Conservation (phyloP, 192 early-diverging fungal species). For the Phycomyces blakesleeanus region DNA sequence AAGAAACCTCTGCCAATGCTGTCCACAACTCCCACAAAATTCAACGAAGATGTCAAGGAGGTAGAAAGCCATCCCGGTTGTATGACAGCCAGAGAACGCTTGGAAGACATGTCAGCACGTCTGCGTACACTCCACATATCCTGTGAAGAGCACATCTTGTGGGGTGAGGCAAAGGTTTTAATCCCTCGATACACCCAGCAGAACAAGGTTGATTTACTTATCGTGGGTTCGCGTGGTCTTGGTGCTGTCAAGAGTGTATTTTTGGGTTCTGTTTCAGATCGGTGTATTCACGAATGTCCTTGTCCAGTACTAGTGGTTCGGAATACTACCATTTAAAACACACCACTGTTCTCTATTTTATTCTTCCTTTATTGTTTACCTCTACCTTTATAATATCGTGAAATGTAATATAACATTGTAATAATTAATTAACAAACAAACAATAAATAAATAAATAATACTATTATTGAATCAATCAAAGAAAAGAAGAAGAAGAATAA, state of each 20-base stretch:
- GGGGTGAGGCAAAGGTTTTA: constrained; percentile 28
- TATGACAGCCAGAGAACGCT: constrained; percentile 1
- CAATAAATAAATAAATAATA: too few species aligned
- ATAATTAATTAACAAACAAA: too few species aligned
- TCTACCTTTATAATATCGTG: too few species aligned
- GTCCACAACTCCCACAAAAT: constrained; percentile 16
- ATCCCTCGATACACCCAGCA: constrained; percentile 31
- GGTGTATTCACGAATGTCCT: constrained; percentile 30
- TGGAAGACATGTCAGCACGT: constrained; percentile 19
- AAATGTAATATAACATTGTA: too few species aligned
- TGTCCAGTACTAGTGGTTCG: constrained; percentile 35
- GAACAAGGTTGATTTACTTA: constrained; percentile 30
- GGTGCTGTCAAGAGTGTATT: constrained; percentile 31
- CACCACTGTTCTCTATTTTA: not conserved
- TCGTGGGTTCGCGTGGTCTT: constrained; percentile 36
- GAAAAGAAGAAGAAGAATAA: too few species aligned
- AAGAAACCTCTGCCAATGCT: constrained; percentile 15
- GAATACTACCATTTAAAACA: constrained; percentile 25
- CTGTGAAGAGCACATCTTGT: constrained; percentile 32
- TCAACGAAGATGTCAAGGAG: constrained; percentile 22
- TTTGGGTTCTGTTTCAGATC: constrained; percentile 33
- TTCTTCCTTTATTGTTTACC: not conserved
- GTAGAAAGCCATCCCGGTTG: constrained; percentile 5
- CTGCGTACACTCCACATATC: constrained; percentile 16
- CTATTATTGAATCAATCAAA: too few species aligned